phyloP scores from a whole-genome alignment of 495 filamentous ascomycete genomes.

The Talaromyces liani region DNA sequence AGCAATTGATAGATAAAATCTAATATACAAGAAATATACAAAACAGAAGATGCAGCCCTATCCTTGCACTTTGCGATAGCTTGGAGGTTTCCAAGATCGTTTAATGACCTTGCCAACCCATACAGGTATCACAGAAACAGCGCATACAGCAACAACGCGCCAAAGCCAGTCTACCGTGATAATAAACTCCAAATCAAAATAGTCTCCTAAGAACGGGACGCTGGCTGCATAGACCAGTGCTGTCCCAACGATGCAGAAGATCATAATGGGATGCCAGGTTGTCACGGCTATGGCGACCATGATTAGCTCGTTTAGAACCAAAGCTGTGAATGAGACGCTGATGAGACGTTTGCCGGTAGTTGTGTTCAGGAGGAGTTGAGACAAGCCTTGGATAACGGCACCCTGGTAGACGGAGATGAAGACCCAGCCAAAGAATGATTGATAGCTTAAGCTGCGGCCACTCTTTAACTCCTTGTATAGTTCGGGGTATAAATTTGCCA shows the following conservation, averaged over 20 bases:
- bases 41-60: conserved; percentile 18
- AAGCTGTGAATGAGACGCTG: conserved; percentile 81
- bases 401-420: conserved; percentile 93
- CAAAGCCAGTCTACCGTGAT: conserved; percentile 77
- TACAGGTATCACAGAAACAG: conserved; percentile 77
- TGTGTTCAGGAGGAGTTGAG: conserved; percentile 75
- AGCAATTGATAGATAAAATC: neutral
- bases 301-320: conserved; percentile 88
- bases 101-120: conserved; percentile 77
- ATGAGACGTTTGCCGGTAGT: conserved; percentile 67
- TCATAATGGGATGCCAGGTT: conserved; percentile 96
- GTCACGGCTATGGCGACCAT: conserved; percentile 97
- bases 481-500: conserved; percentile 94
- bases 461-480: conserved; percentile 92
- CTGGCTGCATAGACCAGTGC: conserved; percentile 69
- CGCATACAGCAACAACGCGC: conserved; percentile 72
- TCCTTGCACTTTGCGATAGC: conserved; percentile 88
- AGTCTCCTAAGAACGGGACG: conserved; percentile 79
- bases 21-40: neutral
- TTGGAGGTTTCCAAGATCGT: conserved; percentile 82
- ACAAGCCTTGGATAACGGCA: conserved; percentile 83
- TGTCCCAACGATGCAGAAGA: conserved; percentile 74
- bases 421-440: conserved; percentile 97
- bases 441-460: conserved; percentile 77
- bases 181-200: conserved; percentile 83